A percentile compares a stretch with the other conserved stretches of the same genome.
phyloP scores from a whole-genome alignment of 495 filamentous ascomycete genomes.

The Penicillium egyptiacum region DNA sequence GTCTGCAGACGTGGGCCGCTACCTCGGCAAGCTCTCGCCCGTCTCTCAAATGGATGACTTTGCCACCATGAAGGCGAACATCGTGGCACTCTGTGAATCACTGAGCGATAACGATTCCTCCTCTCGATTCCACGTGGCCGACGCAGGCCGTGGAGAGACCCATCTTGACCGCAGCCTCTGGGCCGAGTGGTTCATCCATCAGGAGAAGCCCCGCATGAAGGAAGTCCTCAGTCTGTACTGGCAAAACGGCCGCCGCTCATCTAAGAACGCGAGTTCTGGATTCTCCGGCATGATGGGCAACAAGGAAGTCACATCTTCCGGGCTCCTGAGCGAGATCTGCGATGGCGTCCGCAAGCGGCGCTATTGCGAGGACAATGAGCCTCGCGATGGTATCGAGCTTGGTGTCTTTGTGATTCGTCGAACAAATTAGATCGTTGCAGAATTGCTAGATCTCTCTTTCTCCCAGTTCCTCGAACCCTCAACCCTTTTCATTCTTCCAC shows the following conservation, averaged over 20 bases:
- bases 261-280: constrained; percentile 32
- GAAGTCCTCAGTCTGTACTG: constrained; percentile 59
- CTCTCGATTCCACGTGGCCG: constrained; percentile 49
- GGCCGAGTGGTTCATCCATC: constrained; percentile 71
- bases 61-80: constrained; percentile 50
- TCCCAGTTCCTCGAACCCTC: not conserved
- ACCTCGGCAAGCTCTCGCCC: constrained; percentile 58
- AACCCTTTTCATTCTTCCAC: constrained; percentile 18
- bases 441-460: not conserved
- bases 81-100: constrained; percentile 48
- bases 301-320: constrained; percentile 52
- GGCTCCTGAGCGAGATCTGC: constrained; percentile 62
- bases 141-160: constrained; percentile 54
- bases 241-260: constrained; percentile 49
- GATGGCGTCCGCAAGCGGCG: constrained; percentile 57
- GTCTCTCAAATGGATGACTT: constrained; percentile 60
- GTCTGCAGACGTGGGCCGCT: constrained; percentile 57
- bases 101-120: constrained; percentile 46
- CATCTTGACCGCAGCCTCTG: constrained; percentile 58
- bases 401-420: constrained; percentile 64
- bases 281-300: constrained; percentile 31
- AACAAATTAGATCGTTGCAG: constrained; percentile 32
- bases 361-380: constrained; percentile 46
- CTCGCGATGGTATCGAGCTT: constrained; percentile 56
- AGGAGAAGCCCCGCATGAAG: constrained; percentile 66